Base-by-base conservation (phyloP, 2,329 filamentous ascomycete genomes). In the Fonsecaea pugnacius region DNA sequence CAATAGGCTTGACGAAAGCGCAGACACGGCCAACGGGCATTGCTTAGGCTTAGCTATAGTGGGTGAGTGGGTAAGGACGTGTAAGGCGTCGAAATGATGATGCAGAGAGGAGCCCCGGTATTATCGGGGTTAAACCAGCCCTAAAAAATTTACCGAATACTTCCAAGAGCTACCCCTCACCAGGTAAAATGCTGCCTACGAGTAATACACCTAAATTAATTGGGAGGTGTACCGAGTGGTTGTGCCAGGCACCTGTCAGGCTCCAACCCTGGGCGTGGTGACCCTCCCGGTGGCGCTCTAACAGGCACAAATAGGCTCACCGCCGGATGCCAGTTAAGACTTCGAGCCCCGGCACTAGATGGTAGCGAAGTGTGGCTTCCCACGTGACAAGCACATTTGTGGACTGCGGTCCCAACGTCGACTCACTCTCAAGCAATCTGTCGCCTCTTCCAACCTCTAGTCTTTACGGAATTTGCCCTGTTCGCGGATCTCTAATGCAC, bases 61-160 rank as follows among this genome's bases (percentile, higher is more conserved):
- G 27, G 27, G 27, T 5, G 27, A 30, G 27, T 30, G 27, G 27
- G 27, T 30, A 30, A 6, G n/a, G 14, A 4, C 2, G 10, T 5
- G 35, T 5, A 43, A 40, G 40, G 27, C 27, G 27, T 30, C 21
- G 56, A 14, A 40, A 16, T 8, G 56, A 59, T 24, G 56, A 59
- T 30, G 56, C 40, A 9, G 10, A 35, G 56, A 57, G 16, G 21
- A 6, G 3, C 18, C 43, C 43, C 43, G 43, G 43, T 24, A 48
- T 4, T 48, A 48, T 27, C 43, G 43, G 43, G 43, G 43, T 48
- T 48, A 48, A 48, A 48, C 8, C 43, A 10, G 7, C n/a, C 36
- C 18, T 18, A 24, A 27, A 48, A 27, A 48, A 12, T 48, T 48
- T 48, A 48, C 18, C 3, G 10, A 16, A 14, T 38, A 38, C 35